Percentiles rank a stretch among this genome's conserved stretches.
These are phyloP conservation scores for Huntiella abstrusa DNA, from an alignment of 2,329 filamentous ascomycete species.

Conservation along the genomic window DNA sequence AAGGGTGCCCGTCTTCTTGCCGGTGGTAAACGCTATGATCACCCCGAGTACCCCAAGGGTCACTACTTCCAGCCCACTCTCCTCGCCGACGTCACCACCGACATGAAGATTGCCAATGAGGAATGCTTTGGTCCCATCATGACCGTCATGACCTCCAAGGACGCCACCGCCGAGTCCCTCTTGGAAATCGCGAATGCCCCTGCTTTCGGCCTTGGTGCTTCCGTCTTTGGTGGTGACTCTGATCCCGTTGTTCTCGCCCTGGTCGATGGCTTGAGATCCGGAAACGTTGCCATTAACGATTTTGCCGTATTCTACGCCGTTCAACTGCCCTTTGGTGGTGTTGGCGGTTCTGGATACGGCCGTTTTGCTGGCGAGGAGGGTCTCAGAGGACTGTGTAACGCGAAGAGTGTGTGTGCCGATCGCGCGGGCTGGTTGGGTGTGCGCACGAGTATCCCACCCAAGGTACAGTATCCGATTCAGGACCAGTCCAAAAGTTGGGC, in stretches of 20 bases:
- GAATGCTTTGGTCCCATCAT: constrained; percentile 92
- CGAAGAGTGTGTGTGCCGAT: constrained; percentile 74
- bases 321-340: constrained; percentile 82
- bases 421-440: constrained; percentile 40
- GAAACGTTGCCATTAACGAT: constrained; percentile 92
- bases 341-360: constrained; percentile 79
- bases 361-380: constrained; percentile 86
- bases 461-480: constrained; percentile 63
- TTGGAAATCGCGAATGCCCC: constrained; percentile 70
- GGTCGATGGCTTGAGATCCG: constrained; percentile 51
- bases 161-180: constrained; percentile 40
- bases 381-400: constrained; percentile 64
- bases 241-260: constrained; percentile 43
- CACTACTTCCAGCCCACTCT: constrained; percentile 90
- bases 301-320: constrained; percentile 89
- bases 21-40: constrained; percentile 53
- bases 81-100: constrained; percentile 67
- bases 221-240: constrained; percentile 58
- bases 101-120: constrained; percentile 73
- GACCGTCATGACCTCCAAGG: constrained; percentile 56
- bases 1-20: constrained; percentile 64
- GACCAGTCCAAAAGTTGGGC: constrained; percentile 45
- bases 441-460: constrained; percentile 59
- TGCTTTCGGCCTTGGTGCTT: constrained; percentile 69
- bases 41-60: constrained; percentile 56